phyloP scores from a whole-genome alignment of 192 early-diverging fungal species.

The Coemansia guatemalensis region DNA sequence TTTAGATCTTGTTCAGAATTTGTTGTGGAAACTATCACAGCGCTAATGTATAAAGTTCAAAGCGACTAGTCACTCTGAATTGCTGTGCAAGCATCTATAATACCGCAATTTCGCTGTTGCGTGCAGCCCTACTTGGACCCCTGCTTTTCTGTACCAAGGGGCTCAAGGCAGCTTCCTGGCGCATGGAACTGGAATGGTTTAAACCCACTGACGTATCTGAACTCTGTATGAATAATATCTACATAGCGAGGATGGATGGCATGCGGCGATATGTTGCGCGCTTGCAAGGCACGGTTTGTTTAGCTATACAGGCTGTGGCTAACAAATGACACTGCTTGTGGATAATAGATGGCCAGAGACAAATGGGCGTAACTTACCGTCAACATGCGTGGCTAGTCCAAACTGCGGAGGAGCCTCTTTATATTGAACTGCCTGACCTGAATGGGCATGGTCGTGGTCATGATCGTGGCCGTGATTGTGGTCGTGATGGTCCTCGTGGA shows the following conservation, averaged over 20 bases:
- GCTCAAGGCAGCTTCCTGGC: slow-evolving; percentile 53
- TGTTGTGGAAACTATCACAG: background rate
- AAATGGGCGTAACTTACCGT: slow-evolving; percentile 32
- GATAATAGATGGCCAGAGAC: background rate
- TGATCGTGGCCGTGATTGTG: slow-evolving; percentile 30
- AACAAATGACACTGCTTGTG: background rate
- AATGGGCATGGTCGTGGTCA: slow-evolving; percentile 28
- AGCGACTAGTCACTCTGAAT: background rate
- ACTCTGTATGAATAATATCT: slow-evolving; percentile 53
- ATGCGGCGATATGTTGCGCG: background rate
- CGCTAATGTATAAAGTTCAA: background rate
- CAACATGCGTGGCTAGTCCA: slow-evolving; percentile 47
- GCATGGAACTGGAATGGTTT: slow-evolving; percentile 53
- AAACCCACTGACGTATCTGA: slow-evolving; percentile 50
- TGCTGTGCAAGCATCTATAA: background rate
- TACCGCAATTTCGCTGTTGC: background rate
- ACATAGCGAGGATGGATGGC: slow-evolving; percentile 2
- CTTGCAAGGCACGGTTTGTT: background rate
- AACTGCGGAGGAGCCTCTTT: slow-evolving; percentile 50
- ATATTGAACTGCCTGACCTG: slow-evolving; percentile 44
- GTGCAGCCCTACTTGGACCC: background rate
- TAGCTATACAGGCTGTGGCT: background rate
- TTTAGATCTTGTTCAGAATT: background rate
- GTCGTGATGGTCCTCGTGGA: slow-evolving; percentile 13
- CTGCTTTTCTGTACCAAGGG: slow-evolving; percentile 15